A percentile compares a stretch with the other conserved stretches of the same genome.
Conservation (phyloP, 345 rosid genomes). For the Rhizophora apiculata region DNA sequence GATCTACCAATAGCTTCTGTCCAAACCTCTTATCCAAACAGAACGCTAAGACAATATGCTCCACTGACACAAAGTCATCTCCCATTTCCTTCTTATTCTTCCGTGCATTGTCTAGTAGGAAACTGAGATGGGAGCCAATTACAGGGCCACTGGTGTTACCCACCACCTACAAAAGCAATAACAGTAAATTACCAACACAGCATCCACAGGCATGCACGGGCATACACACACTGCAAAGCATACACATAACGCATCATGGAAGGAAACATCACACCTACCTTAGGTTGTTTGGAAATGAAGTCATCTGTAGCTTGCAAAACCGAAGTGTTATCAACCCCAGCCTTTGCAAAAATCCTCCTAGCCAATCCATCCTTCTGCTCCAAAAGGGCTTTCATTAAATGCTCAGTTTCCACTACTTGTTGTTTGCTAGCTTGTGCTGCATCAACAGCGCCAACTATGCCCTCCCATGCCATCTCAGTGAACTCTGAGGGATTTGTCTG, state of each 20-base stretch:
- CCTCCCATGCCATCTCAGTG: constrained; percentile 96
- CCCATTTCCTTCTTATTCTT: constrained; percentile 71
- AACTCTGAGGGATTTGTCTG: constrained; percentile 59
- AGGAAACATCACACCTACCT: constrained; percentile 39
- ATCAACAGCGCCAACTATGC: constrained; percentile 58
- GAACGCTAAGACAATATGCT: constrained; percentile 70
- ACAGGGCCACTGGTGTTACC: constrained; percentile 69
- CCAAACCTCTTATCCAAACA: constrained; percentile 75
- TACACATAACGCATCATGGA: not conserved
- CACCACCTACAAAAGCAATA: constrained; percentile 42
- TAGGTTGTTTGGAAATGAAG: constrained; percentile 73
- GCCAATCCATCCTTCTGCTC: constrained; percentile 92
- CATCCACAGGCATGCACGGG: too few species aligned
- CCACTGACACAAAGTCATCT: constrained; percentile 76
- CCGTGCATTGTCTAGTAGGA: constrained; percentile 52
- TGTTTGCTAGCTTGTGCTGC: constrained; percentile 64
- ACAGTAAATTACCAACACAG: not conserved
- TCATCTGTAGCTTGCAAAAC: constrained; percentile 63
- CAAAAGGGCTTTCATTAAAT: constrained; percentile 87
- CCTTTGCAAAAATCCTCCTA: constrained; percentile 71
- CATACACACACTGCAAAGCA: too few species aligned
- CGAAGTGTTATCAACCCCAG: constrained; percentile 62
- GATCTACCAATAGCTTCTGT: constrained; percentile 48
- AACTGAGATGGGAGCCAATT: constrained; percentile 52
- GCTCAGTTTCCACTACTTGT: constrained; percentile 78